These are phyloP conservation scores for Aureococcus anophagefferens DNA, from an alignment of 108 stramenopile species.

Conservation along the genomic window DNA sequence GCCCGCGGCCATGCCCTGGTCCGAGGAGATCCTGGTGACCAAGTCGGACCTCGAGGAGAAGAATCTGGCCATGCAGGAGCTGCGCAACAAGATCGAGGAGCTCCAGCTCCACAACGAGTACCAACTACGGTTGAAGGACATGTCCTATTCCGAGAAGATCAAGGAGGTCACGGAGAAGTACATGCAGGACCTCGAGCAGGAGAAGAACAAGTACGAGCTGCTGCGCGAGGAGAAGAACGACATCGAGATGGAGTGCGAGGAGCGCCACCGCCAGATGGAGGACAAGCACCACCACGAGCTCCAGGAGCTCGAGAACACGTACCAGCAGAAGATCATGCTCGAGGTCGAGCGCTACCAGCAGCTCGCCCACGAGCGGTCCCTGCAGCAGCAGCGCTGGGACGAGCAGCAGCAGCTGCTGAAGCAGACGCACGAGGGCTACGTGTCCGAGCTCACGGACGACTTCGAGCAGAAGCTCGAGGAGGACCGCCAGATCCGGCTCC, in stretches of 20 bases:
- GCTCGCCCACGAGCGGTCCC: slow-evolving; percentile 28
- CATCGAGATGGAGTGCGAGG: slow-evolving; percentile 33
- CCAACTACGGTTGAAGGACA: slow-evolving; percentile 46
- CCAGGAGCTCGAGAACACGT: slow-evolving; percentile 42
- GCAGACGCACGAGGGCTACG: slow-evolving; percentile 32
- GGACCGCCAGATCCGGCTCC: slow-evolving; percentile 28
- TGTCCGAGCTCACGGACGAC: slow-evolving; percentile 34
- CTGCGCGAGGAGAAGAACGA: slow-evolving; percentile 36
- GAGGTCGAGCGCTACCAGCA: slow-evolving; percentile 46
- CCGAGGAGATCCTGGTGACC: slow-evolving; percentile 49
- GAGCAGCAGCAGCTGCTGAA: slow-evolving; percentile 31
- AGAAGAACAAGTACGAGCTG: slow-evolving; percentile 42
- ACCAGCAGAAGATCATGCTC: slow-evolving; percentile 47
- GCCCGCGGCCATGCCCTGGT: neutral
- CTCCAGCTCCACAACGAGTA: slow-evolving; percentile 48
- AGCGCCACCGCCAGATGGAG: slow-evolving; percentile 38
- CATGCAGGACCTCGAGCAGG: slow-evolving; percentile 45
- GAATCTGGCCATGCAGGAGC: slow-evolving; percentile 30
- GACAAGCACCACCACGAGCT: slow-evolving; percentile 46
- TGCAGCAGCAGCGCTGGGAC: slow-evolving; percentile 40
- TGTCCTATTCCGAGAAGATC: slow-evolving; percentile 51
- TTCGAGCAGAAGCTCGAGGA: slow-evolving; percentile 45
- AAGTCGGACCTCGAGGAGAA: slow-evolving; percentile 45
- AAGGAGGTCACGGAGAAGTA: slow-evolving; percentile 55
- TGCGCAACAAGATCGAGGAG: slow-evolving; percentile 48